Base-by-base conservation (phyloP, 129 eudicot species). In the Cynara cardunculus region DNA sequence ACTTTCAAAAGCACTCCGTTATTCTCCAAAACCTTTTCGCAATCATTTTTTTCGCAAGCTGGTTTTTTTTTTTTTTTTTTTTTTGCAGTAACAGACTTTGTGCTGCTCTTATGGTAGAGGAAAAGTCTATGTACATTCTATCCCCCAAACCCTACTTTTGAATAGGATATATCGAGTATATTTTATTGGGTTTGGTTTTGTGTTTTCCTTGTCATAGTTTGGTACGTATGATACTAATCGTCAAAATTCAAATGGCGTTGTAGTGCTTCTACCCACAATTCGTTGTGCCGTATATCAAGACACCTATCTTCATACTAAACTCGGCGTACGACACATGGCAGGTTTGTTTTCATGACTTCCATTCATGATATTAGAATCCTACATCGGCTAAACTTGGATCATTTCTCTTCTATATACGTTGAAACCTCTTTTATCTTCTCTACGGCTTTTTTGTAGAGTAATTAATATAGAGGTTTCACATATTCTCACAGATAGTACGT, bases 241-340 rank as follows among this genome's bases (percentile, higher is more conserved):
- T 21, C n/a, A 6, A 19, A 46, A 64, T 19, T 34, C 3, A 1
- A 64, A 41, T 73, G 28, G 12, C 1, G 0, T 46, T 78, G 37
- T 53, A 85, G 88, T 85, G 88, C 74, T 85, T 82, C 76, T 85
- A 72, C 68, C 88, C 85, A 28, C 88, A 85, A 69, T 81, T 24
- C 16, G 65, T 69, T 66, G 70, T 74, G 80, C 80, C 73, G 0
- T 76, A 77, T 26, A 78, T 85, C 56, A 34, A 78, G 26, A 85
- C 88, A 16, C 88, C 88, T 10, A 14, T 82, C 2, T 85, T 85
- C 13, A 16, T 85, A 27, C 7, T 85, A 32, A 85, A 85, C 76
- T 85, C 88, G 1, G 88, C 88, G 69, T 85, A 85, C 10, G 88
- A 85, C 56, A 77, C 81, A 56, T 85, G 86, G 86, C 86, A 85